phyloP scores from a whole-genome alignment of 2,329 filamentous ascomycete species.

The Byssochlamys sp. region DNA sequence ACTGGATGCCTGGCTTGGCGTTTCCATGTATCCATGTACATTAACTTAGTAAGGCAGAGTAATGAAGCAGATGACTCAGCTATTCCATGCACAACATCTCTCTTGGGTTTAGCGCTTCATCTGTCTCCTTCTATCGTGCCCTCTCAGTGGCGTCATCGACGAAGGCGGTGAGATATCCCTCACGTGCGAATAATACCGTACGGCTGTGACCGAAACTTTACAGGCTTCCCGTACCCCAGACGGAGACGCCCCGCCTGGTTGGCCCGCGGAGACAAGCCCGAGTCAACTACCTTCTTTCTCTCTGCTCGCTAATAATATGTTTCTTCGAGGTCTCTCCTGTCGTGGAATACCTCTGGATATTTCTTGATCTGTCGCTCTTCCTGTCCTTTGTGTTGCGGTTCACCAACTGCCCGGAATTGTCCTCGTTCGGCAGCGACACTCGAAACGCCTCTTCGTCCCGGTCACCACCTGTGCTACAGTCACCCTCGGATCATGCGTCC shows the following conservation, averaged over 20 bases:
- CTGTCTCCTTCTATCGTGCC: neutral
- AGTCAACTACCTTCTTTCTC: neutral
- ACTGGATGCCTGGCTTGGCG: neutral
- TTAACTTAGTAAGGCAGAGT: too few relatives aligned
- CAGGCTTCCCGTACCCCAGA: neutral
- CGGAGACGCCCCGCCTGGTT: slow-evolving; percentile 1
- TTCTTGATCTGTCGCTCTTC: neutral
- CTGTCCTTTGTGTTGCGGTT: neutral
- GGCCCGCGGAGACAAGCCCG: slow-evolving; percentile 1
- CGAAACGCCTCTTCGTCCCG: neutral
- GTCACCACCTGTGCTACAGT: neutral
- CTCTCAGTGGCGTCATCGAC: slow-evolving; percentile 24
- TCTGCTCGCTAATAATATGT: neutral
- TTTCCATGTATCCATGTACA: too few relatives aligned
- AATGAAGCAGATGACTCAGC: neutral
- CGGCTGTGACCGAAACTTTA: slow-evolving; percentile 14
- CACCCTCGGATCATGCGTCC: slow-evolving; percentile 15
- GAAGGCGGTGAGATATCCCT: slow-evolving; percentile 20
- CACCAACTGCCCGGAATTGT: neutral
- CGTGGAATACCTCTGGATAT: neutral
- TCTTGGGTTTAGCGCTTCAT: neutral
- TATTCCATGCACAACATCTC: neutral
- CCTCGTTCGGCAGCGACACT: neutral
- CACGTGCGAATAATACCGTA: slow-evolving; percentile 8
- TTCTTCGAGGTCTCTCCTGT: neutral